Evolutionary conservation across 202 grass and related monocot genomes (phyloP), one percentile per base, ranked within the genome.

Genomic region (Tripidium arundinaceum): DNA sequence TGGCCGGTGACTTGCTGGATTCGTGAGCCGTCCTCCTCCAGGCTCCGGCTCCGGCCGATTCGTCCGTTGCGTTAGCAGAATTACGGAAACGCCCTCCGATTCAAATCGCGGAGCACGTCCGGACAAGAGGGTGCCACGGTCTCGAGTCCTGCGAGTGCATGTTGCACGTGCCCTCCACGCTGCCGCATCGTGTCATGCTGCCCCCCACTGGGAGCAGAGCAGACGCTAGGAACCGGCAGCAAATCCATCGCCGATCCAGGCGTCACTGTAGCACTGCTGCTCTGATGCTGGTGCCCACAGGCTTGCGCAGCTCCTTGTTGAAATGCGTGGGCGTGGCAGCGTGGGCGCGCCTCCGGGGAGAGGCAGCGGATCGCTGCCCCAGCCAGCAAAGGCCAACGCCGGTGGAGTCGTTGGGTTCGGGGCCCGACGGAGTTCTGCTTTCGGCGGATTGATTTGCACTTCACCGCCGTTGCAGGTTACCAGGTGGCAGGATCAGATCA

Each of bases 61-160:
- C 74, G 66, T 10, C 83, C 75, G 83, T 72, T 78, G 59, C 55
- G 8, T 16, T 34, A 1, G 11, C 29, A 10, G 1, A 63, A 14
- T 78, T 15, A 72, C 75, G 29, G 7, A 84, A 78, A 78, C 41
- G 5, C 65, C 74, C 83, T 27, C 31, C 14, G 66, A 21, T 79
- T 79, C 83, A 63, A 72, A 72, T 31, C 25, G 2, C 26, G 2
- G 18, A 0, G n/a, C 81, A 22, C 47, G 81, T 52, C 27, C 81
- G 71, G 34, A 57, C 71, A 55, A 75, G 31, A 1, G 18, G 0
- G 79, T 13, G 57, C 0, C 68, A 6, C 54, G 28, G 14, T 11
- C 40, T 28, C 1, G 41, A 9, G 39, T 55, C 49, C 28, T 4
- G 2, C 13, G 39, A 37, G 21, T 28, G 5, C 55, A 21, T 11